Percentiles rank a stretch among this genome's conserved stretches.
phyloP scores from a whole-genome alignment of 2,329 filamentous ascomycete genomes.

The Tolypocladium paradoxum region DNA sequence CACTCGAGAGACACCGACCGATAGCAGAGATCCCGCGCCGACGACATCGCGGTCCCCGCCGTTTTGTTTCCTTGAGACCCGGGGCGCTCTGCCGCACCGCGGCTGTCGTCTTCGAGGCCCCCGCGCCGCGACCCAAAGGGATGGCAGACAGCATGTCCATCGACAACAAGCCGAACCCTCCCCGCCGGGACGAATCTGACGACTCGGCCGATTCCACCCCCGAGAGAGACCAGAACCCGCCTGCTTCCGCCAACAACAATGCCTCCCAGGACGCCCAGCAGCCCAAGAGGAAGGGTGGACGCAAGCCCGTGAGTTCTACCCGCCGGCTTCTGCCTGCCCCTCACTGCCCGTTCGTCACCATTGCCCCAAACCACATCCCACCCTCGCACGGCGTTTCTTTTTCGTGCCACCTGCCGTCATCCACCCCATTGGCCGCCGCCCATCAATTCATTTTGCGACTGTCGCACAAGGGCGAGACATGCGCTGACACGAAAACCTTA shows the following conservation, averaged over 20 bases:
- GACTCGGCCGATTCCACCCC: constrained; percentile 51
- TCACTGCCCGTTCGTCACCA: background rate
- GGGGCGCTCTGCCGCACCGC: constrained; percentile 25
- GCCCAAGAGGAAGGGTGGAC: constrained; percentile 92
- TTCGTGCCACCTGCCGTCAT: background rate
- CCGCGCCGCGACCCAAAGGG: constrained; percentile 30
- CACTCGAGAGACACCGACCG: background rate
- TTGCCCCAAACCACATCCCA: background rate
- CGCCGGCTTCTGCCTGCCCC: background rate
- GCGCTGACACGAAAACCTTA: constrained; percentile 5
- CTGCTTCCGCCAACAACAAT: constrained; percentile 21
- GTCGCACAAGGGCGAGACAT: background rate
- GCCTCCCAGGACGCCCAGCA: constrained; percentile 44
- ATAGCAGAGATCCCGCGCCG: constrained; percentile 14
- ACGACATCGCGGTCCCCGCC: constrained; percentile 22
- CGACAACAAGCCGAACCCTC: constrained; percentile 32
- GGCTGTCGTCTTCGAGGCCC: constrained; percentile 19
- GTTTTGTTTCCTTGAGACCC: constrained; percentile 18
- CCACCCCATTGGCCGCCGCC: background rate
- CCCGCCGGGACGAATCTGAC: constrained; percentile 44
- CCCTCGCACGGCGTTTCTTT: background rate
- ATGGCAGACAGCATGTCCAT: constrained; percentile 61
- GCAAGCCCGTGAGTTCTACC: constrained; percentile 74
- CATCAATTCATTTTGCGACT: background rate
- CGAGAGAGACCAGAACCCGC: constrained; percentile 37